Base-by-base conservation (phyloP, 768 basidiomycete species). In the Termitomyces sp. region DNA sequence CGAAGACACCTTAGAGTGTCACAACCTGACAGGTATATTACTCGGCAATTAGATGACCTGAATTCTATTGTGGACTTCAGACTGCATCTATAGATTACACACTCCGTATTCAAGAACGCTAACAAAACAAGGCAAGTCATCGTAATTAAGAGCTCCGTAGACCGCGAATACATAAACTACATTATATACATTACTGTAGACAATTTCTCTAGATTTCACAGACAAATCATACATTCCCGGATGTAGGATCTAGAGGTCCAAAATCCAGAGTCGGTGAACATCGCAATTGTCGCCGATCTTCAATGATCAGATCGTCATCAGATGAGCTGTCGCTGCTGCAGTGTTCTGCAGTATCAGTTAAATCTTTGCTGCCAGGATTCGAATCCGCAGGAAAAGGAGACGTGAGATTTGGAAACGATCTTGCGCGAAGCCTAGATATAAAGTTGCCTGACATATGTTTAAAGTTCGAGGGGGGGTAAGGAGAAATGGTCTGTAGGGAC, bases 301-400 rank as follows among this genome's bases (percentile, higher is more conserved):
- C 59, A 20, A 59, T 56, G 18, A 56, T 45, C 33, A 69, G 42
- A 33, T 72, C 75, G 50, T 78, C 79, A 35, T 81, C 83, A 16
- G 81, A 81, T 12, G 83, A 85, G 54, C 79, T 84, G 64, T 85
- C 83, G 53, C 80, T 86, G 62, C 83, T 83, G 82, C 84, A 85
- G 1, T 69, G 68, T 47, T 76, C 78, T 18, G 67, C 52, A 22
- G 42, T 69, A 18, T 63, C 61, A 57, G 69, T 70, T 5, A 67
- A 60, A 14, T 72, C 66, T 40, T 63, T 66, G 45, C 55, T 42
- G 0, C 65, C 60, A 38, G 55, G 58, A 28, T 58, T 63, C n/a
- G 66, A 58, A 42, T 66, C 69, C 53, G 62, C 58, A 8, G 70
- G 60, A 35, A 77, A 75, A 16, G 77, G 71, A 0, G 77, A 61